phyloP scores from a whole-genome alignment of 306 rosid species.

The Cicer pinnatifidum region DNA sequence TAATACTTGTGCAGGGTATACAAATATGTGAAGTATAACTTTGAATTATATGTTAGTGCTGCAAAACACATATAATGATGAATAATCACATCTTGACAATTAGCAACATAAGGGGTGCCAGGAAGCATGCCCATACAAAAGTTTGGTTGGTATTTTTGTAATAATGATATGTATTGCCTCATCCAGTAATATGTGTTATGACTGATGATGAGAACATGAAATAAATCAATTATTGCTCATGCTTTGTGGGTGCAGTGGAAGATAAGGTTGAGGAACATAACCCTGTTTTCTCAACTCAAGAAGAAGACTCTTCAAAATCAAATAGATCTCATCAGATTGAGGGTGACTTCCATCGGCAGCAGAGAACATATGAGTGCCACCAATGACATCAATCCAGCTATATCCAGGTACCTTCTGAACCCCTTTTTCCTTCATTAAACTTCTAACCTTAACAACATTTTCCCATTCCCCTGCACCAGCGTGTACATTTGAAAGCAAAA shows the following conservation, averaged over 20 bases:
- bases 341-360: conserved; percentile 80
- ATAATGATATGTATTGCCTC: conserved; percentile 9
- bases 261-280: conserved; percentile 71
- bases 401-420: conserved; percentile 78
- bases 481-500: conserved; percentile 72
- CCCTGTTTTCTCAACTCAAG: conserved; percentile 73
- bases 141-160: not conserved
- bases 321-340: conserved; percentile 58
- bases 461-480: conserved; percentile 81
- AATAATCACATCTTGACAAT: conserved; percentile 1
- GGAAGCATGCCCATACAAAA: conserved; percentile 27
- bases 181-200: conserved; percentile 31
- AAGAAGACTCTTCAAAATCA: conserved; percentile 63
- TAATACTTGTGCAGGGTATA: no score
- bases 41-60: conserved; percentile 13
- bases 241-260: conserved; percentile 69
- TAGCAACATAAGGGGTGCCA: conserved; percentile 5
- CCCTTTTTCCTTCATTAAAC: conserved; percentile 73
- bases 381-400: conserved; percentile 83
- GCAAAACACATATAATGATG: conserved; percentile 8
- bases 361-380: conserved; percentile 68
- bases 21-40: not conserved
- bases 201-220: conserved; percentile 37
- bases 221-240: conserved; percentile 36
- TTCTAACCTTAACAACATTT: conserved; percentile 63